phyloP scores from a whole-genome alignment of 2,329 filamentous ascomycete genomes.

The Ceratocystis ficicola region DNA sequence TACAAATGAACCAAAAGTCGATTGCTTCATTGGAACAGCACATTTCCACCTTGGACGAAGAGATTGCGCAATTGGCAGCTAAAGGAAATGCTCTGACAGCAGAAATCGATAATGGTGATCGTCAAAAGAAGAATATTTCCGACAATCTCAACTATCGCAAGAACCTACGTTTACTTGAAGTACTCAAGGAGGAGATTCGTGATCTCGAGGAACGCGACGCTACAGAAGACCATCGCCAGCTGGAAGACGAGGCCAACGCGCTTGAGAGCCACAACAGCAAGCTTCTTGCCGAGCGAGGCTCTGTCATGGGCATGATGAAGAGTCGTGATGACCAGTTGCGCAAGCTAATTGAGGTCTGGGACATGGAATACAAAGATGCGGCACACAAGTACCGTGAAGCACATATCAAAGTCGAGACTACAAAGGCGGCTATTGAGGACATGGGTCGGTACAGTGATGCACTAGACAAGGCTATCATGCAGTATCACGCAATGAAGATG shows the following conservation, averaged over 20 bases:
- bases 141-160: slow-evolving; percentile 83
- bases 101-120: slow-evolving; percentile 65
- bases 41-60: slow-evolving; percentile 52
- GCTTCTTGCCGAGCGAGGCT: slow-evolving; percentile 59
- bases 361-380: slow-evolving; percentile 77
- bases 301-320: slow-evolving; percentile 65
- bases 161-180: slow-evolving; percentile 55
- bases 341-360: slow-evolving; percentile 64
- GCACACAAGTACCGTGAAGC: slow-evolving; percentile 69
- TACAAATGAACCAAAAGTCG: slow-evolving; percentile 56
- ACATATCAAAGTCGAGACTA: slow-evolving; percentile 82
- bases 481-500: slow-evolving; percentile 94
- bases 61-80: slow-evolving; percentile 53
- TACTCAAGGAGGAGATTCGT: slow-evolving; percentile 55
- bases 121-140: slow-evolving; percentile 71
- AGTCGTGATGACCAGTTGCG: slow-evolving; percentile 72
- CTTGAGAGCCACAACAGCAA: slow-evolving; percentile 57
- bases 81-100: slow-evolving; percentile 67
- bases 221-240: slow-evolving; percentile 65
- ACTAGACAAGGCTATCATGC: slow-evolving; percentile 93
- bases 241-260: slow-evolving; percentile 54
- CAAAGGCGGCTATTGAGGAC: slow-evolving; percentile 85
- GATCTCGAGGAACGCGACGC: slow-evolving; percentile 69
- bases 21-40: slow-evolving; percentile 55
- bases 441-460: slow-evolving; percentile 69